Evolutionary conservation across 2,329 filamentous ascomycete genomes (phyloP), one percentile per base, ranked within the genome.

Genomic region (Kalmusia sp.): DNA sequence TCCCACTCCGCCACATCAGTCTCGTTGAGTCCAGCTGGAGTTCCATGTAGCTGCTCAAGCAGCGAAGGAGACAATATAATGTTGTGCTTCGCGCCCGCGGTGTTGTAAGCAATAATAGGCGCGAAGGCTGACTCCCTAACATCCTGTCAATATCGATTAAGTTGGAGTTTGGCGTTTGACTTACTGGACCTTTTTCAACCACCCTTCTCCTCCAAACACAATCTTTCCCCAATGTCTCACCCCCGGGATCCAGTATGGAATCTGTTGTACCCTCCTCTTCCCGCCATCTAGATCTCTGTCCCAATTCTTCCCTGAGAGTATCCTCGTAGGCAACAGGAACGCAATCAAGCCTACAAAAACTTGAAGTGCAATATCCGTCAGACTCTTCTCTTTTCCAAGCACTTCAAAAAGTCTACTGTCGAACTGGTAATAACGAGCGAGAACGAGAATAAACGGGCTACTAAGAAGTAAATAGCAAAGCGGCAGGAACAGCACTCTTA

Each of bases 171-270:
- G 15, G 3, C 11, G 30, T 12, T 15, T 5, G 28, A 54, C 51
- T 31, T 48, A 81, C 80, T 75, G 69, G 12, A 80, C 67, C 45
- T 70, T 71, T 33, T 70, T 69, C 54, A 83, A 64, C 58, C 82
- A 80, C 9, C 63, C 61, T 34, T 79, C 71, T 43, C 78, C 76
- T 34, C 79, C 67, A 62, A 79, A 75, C 17, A 77, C 68, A 59
- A 79, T 73, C 58, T 85, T 81, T 17, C 81, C 61, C 6, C 79
- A 75, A 73, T 88, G 83, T 33, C 84, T 82, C 7, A 87, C 30
- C 46, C 81, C 76, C 1, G 85, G 85, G 6, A 87, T 67, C 82
- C 83, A 88, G 69, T 87, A 87, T 24, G 84, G 83, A 19, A 81
- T 59, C 51, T 77, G 69, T 66, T 80, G 80, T 54, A 83, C 77